Base-by-base conservation (phyloP, 345 rosid genomes). In the Euphorbia pulcherrima region DNA sequence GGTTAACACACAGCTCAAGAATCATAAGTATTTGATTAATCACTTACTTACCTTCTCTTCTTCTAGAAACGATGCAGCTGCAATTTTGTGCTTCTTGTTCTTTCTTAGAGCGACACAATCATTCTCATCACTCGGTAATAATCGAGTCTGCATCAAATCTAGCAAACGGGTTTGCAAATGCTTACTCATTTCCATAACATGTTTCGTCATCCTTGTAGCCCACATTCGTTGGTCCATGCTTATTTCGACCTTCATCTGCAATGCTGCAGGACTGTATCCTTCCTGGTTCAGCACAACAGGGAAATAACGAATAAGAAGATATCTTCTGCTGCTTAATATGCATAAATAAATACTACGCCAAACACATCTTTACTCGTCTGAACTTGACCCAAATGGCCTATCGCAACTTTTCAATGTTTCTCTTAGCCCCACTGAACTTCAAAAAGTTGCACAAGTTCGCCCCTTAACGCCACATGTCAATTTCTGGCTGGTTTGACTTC, bases 151-250 rank as follows among this genome's bases (percentile, higher is more conserved):
- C 80, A 77, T 77, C 71, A 80, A 33, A 72, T 82, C 83, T 7
- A 82, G 76, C 74, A 85, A 65, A 44, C 78, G 80, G 44, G 73
- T 68, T 39, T 85, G 83, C 74, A 82, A 70, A 70, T 73, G 77
- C 65, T 73, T 73, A 63, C 71, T 84, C 72, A 84, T 82, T 64
- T 78, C 84, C 80, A 82, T 73, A 11, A 85, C 79, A 67, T 82
- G 86, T 64, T 70, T 85, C 12, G 84, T 64, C 84, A 78, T 82
- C 54, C 64, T 69, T 24, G 68, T 59, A 0, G 80, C 86, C 86
- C 80, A 78, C 44, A 59, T 67, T 59, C 77, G 73, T 10, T 71
- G 50, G 20, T 64, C 77, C 27, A 66, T 62, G 76, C 33, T 68
- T 60, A 62, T 77, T 59, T 78, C 88, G 48, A 77, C 64, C 72